Percentiles rank a stretch among this genome's conserved stretches.
Evolutionary conservation across 768 basidiomycete species (phyloP).

Genomic region (Mycena belliarum): DNA sequence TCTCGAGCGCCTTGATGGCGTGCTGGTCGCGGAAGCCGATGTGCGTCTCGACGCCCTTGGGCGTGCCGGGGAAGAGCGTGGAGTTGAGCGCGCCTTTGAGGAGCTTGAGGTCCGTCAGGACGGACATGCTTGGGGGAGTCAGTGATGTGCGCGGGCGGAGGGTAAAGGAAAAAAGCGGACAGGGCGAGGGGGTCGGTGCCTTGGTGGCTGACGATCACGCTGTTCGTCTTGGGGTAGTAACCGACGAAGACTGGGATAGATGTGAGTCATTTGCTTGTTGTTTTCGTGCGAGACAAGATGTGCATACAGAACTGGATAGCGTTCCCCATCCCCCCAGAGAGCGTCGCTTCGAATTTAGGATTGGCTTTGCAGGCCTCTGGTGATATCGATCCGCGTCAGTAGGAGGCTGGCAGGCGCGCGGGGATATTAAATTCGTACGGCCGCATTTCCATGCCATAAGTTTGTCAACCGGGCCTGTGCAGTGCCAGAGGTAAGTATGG

Average conservation of each 20-base stretch:
- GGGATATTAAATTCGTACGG: constrained; percentile 20
- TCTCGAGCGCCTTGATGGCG: constrained; percentile 33
- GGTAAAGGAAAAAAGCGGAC: constrained; percentile 27
- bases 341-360: constrained; percentile 31
- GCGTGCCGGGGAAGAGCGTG: constrained; percentile 46
- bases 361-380: constrained; percentile 35
- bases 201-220: constrained; percentile 52
- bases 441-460: constrained; percentile 34
- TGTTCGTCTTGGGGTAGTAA: constrained; percentile 43
- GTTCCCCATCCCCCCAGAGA: constrained; percentile 34
- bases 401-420: not conserved
- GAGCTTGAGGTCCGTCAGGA: constrained; percentile 48
- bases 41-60: constrained; percentile 43
- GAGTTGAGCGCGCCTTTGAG: constrained; percentile 38
- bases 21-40: constrained; percentile 52
- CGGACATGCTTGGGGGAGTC: constrained; percentile 32
- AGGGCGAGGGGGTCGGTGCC: constrained; percentile 51
- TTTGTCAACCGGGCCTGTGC: constrained; percentile 23
- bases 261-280: not conserved
- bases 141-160: not conserved
- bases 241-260: constrained; percentile 37
- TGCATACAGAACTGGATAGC: constrained; percentile 34
- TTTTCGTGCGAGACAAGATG: not conserved
- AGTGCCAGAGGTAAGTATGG: not conserved
- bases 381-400: not conserved